Evolutionary conservation across 139 green algal species (phyloP), one percentile per base, ranked within the genome.

Genomic region (Gonium pectorale): DNA sequence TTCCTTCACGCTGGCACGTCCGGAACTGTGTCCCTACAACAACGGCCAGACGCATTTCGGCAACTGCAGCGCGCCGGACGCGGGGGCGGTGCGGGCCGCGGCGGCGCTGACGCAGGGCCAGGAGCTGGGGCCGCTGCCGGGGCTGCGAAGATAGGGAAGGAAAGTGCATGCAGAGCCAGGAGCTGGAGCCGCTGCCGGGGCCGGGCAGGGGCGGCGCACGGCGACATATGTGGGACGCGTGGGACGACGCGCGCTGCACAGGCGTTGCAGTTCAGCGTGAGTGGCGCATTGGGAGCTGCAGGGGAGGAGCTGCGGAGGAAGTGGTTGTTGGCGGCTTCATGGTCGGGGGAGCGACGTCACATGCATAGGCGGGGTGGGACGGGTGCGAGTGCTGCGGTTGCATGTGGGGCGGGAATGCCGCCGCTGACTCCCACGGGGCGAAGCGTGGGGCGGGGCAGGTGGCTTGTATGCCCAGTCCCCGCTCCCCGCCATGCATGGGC

Each of bases 41-140:
- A 29, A 64, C 19, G 13, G 46, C 8, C 49, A 15, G 1, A 49
- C 37, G 21, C 37, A 31, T 19, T 79, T 46, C 46, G 70, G 26
- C 49, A 79, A 79, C 46, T 79, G 70, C 43, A 79, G 46, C 5
- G 46, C 70, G 43, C 70, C 70, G 9, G 7, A 46, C 5, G 31
- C n/a, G 15, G n/a, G 8, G 5, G 27, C 44, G 17, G 44, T 33
- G 68, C 43, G 54, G 22, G 40, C 27, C 2, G 40, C 8, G 26
- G 21, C n/a, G 67, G 35, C 56, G 38, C 67, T 56, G 27, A 13
- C 13, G 66, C 11, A 5, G 15, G 56, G 56, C 6, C 19, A 22
- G 56, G 56, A 9, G 15, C n/a, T 35, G 56, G 56, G 56, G 22
- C 15, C 19, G 56, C 22, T 29, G n/a, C n/a, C n/a, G n/a, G n/a